These are phyloP conservation scores for Zangia roseola DNA, from an alignment of 768 basidiomycete species.

Conservation along the genomic window DNA sequence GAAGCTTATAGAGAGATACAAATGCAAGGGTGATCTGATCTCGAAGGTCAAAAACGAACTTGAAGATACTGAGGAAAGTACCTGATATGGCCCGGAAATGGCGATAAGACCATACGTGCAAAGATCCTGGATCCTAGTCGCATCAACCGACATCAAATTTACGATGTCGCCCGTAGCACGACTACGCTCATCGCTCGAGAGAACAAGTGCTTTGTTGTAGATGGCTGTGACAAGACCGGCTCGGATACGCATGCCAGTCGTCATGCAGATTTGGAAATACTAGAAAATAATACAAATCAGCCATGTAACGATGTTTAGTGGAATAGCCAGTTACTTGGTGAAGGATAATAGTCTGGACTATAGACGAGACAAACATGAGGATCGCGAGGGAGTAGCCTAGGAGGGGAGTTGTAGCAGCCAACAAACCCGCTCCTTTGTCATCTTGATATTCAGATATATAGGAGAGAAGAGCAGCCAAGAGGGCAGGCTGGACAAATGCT, in stretches of 20 bases:
- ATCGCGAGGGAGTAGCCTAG: constrained; percentile 76
- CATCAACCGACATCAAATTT: constrained; percentile 90
- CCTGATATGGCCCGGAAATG: constrained; percentile 85
- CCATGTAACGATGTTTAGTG: not conserved
- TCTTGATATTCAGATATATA: constrained; percentile 81
- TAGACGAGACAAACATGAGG: constrained; percentile 78
- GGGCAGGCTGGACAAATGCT: constrained; percentile 83
- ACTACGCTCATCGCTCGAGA: constrained; percentile 82
- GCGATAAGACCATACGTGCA: constrained; percentile 83
- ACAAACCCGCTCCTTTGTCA: constrained; percentile 33
- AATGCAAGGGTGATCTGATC: constrained; percentile 81
- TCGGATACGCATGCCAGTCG: constrained; percentile 92
- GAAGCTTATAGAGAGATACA: constrained; percentile 81
- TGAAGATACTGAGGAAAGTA: constrained; percentile 18
- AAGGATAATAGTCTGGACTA: constrained; percentile 75
- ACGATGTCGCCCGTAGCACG: constrained; percentile 90
- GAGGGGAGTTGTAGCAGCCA: constrained; percentile 36
- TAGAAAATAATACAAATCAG: constrained; percentile 23
- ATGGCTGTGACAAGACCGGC: constrained; percentile 84
- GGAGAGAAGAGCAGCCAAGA: constrained; percentile 72
- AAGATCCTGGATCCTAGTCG: constrained; percentile 74
- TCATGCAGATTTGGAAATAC: constrained; percentile 85
- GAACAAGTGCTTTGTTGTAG: constrained; percentile 81
- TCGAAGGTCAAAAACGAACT: not conserved
- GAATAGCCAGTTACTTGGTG: constrained; percentile 57